A percentile compares a stretch with the other conserved stretches of the same genome.
Evolutionary conservation across 345 rosid genomes (phyloP).

Genomic region (Capsella bursapastoris): DNA sequence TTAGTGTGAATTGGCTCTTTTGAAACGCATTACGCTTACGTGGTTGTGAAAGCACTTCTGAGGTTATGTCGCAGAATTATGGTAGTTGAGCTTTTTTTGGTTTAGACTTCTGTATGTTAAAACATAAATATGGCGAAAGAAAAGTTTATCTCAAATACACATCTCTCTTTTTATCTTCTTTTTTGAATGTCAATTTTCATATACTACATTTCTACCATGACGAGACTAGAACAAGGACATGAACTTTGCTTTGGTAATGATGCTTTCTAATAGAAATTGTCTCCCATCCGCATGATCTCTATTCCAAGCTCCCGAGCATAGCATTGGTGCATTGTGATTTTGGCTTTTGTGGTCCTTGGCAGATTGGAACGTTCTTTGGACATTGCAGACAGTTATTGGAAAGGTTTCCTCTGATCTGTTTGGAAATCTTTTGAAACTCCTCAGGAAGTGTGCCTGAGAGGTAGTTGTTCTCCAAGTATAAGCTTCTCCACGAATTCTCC

Average conservation of each 20-base stretch:
- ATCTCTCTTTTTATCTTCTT: slow-evolving; percentile 14
- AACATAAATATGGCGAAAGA: slow-evolving; percentile 35
- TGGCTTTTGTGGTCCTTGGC: slow-evolving; percentile 57
- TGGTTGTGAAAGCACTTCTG: slow-evolving; percentile 41
- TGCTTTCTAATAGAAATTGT: slow-evolving; percentile 17
- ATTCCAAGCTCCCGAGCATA: slow-evolving; percentile 33
- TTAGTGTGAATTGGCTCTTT: slow-evolving; percentile 86
- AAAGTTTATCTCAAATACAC: slow-evolving; percentile 20
- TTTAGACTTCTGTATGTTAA: slow-evolving; percentile 17
- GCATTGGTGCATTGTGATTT: slow-evolving; percentile 51
- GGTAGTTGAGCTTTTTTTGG: slow-evolving; percentile 26
- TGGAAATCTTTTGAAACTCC: slow-evolving; percentile 37
- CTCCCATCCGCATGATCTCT: slow-evolving; percentile 31
- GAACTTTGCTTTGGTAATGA: slow-evolving; percentile 16
- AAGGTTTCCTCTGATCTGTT: slow-evolving; percentile 54
- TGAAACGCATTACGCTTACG: slow-evolving; percentile 37
- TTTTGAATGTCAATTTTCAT: slow-evolving; percentile 11
- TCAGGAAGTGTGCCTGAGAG: slow-evolving; percentile 53
- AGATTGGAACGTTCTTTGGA: slow-evolving; percentile 42
- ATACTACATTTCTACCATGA: slow-evolving; percentile 32
- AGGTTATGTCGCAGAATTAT: slow-evolving; percentile 40
- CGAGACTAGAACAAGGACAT: slow-evolving; percentile 28
- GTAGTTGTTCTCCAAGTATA: slow-evolving; percentile 49
- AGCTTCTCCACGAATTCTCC: slow-evolving; percentile 54
- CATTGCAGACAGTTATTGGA: slow-evolving; percentile 59